Conservation (phyloP, 2,329 filamentous ascomycete genomes). For the Septoria petroselini region DNA sequence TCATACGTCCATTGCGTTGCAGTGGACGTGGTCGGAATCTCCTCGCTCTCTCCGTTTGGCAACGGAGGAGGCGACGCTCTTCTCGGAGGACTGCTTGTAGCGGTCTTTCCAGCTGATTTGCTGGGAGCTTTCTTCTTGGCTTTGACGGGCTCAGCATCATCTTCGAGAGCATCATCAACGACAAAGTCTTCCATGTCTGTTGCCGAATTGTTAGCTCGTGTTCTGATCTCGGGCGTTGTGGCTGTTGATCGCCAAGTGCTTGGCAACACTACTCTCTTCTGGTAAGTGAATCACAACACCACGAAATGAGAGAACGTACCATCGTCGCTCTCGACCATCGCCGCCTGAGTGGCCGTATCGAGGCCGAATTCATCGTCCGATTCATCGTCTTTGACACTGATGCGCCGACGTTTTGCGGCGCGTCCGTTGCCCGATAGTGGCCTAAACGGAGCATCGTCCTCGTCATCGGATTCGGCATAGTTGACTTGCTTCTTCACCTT, state of each 20-base stretch:
- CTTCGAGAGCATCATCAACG: constrained; percentile 81
- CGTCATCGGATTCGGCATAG: constrained; percentile 79
- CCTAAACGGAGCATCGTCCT: constrained; percentile 69
- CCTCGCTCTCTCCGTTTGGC: constrained; percentile 47
- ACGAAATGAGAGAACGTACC: constrained; percentile 43
- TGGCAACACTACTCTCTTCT: constrained; percentile 22
- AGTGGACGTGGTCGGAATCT: constrained; percentile 61
- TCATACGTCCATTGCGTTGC: constrained; percentile 80
- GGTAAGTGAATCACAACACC: constrained; percentile 20
- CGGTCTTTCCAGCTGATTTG: constrained; percentile 48
- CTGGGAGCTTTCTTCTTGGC: constrained; percentile 47
- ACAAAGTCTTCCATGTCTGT: constrained; percentile 81
- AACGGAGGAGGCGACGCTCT: constrained; percentile 50
- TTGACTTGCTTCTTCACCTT: constrained; percentile 69
- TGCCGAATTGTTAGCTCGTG: constrained; percentile 19
- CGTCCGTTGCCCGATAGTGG: constrained; percentile 50
- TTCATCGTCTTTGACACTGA: constrained; percentile 62
- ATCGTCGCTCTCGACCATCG: constrained; percentile 57
- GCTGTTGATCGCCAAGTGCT: constrained; percentile 11
- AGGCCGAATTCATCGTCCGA: constrained; percentile 69
- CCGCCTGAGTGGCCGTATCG: constrained; percentile 55
- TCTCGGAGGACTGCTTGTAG: constrained; percentile 28
- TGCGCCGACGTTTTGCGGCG: constrained; percentile 56
- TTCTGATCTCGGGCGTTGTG: background rate
- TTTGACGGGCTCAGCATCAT: constrained; percentile 63